These are phyloP conservation scores for Dichotomocladium elegans DNA, from an alignment of 371 early-diverging fungal species.

Conservation along the genomic window DNA sequence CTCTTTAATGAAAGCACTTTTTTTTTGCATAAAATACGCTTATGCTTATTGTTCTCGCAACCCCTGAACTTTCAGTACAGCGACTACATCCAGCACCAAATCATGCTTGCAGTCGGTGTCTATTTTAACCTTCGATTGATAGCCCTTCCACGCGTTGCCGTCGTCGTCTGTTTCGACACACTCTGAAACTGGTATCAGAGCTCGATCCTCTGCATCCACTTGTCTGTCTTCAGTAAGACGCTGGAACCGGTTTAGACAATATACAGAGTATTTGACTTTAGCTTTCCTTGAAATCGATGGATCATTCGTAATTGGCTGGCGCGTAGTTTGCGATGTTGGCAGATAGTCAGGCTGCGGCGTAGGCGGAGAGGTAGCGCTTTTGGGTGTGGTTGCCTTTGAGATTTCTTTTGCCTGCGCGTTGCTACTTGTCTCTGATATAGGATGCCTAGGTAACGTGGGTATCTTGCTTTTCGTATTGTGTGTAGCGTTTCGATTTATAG, in stretches of 20 bases:
- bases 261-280: slow-evolving; percentile 41
- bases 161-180: slow-evolving; percentile 14
- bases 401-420: neutral
- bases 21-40: neutral
- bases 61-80: neutral
- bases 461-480: slow-evolving; percentile 11
- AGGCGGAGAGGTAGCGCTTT: neutral
- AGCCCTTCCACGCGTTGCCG: neutral
- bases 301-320: too few relatives aligned
- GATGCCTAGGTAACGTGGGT: neutral
- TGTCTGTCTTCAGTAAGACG: slow-evolving; percentile 13
- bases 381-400: neutral
- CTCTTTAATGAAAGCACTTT: neutral
- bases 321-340: neutral
- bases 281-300: too few relatives aligned
- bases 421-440: too few relatives aligned
- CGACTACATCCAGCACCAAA: neutral
- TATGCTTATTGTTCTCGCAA: neutral
- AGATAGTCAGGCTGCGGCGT: neutral
- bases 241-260: slow-evolving; percentile 38
- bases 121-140: neutral
- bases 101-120: neutral
- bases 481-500: too few relatives aligned
- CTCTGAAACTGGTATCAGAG: slow-evolving; percentile 35
- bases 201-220: slow-evolving; percentile 39